Percentiles rank a stretch among this genome's conserved stretches.
phyloP scores from a whole-genome alignment of 441 rosid genomes.

The Adansonia grandidieri region DNA sequence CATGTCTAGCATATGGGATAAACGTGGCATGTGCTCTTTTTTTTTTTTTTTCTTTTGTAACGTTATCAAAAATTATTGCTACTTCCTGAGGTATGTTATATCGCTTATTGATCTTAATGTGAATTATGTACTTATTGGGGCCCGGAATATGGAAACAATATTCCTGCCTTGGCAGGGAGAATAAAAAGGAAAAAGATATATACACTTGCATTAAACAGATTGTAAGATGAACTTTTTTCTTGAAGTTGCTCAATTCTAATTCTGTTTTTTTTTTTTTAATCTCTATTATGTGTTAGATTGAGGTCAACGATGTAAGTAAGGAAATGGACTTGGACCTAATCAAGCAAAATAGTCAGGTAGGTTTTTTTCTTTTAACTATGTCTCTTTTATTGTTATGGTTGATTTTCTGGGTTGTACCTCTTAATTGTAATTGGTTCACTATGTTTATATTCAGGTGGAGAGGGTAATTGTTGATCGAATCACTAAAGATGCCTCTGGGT shows the following conservation, averaged over 20 bases:
- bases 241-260: conserved; percentile 2
- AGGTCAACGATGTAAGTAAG: conserved; percentile 96
- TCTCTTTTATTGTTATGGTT: conserved; percentile 22
- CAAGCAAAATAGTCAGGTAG: conserved; percentile 97
- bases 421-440: conserved; percentile 27
- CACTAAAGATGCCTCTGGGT: conserved; percentile 68
- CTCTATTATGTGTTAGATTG: conserved; percentile 61
- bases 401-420: not conserved
- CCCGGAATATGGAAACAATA: conserved; percentile 11
- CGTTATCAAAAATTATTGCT: not conserved
- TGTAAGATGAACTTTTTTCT: not conserved
- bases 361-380: not conserved
- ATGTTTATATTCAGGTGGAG: conserved; percentile 71
- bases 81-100: not conserved
- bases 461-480: conserved; percentile 90
- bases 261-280: not conserved
- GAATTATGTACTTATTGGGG: not conserved
- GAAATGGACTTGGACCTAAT: conserved; percentile 99
- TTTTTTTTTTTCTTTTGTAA: not conserved
- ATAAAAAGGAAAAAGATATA: not conserved
- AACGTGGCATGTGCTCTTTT: not conserved
- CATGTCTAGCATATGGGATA: not conserved
- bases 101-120: not conserved
- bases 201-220: not conserved
- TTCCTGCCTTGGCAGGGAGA: conserved; percentile 10